Conservation (phyloP, 176 grass and related monocot species). For the Dendrocalamus sinicus region DNA sequence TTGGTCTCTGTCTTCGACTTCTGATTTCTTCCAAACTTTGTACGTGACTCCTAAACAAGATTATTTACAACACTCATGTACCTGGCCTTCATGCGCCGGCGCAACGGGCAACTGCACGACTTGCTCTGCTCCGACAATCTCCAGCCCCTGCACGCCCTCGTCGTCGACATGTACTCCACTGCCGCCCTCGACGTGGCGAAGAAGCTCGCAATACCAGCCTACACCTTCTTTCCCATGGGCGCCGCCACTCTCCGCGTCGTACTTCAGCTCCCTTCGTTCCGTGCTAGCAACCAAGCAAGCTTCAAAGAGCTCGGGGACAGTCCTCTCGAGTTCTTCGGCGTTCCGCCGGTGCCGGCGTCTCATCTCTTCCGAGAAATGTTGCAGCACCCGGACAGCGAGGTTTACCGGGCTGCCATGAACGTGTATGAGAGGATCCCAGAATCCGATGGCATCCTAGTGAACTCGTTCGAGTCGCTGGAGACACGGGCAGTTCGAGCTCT, state of each 20-base stretch:
- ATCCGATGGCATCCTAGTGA: conserved; percentile 39
- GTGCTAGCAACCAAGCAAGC: not conserved
- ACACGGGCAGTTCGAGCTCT: conserved; percentile 14
- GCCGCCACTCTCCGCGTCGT: conserved; percentile 38
- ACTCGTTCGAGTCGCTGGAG: conserved; percentile 52
- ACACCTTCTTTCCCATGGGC: conserved; percentile 41
- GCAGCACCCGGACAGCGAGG: not conserved
- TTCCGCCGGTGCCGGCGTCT: conserved; percentile 32
- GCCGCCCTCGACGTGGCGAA: conserved; percentile 40
- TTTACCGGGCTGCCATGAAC: not conserved
- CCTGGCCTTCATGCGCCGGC: not conserved
- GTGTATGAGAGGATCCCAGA: not conserved
- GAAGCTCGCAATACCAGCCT: conserved; percentile 37
- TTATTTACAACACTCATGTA: not conserved
- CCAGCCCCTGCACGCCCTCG: conserved; percentile 14
- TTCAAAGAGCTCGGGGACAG: conserved; percentile 35
- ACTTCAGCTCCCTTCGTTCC: not conserved
- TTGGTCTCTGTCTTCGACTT: too few species aligned
- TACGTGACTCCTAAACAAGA: too few species aligned
- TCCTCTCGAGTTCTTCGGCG: conserved; percentile 31
- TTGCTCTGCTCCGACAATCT: conserved; percentile 40
- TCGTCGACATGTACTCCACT: conserved; percentile 43
- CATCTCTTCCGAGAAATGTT: not conserved
- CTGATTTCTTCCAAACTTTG: too few species aligned
- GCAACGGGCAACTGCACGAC: conserved; percentile 27